Base-by-base conservation (phyloP, 306 rosid genomes). In the Oxytropis ochrocephala region DNA sequence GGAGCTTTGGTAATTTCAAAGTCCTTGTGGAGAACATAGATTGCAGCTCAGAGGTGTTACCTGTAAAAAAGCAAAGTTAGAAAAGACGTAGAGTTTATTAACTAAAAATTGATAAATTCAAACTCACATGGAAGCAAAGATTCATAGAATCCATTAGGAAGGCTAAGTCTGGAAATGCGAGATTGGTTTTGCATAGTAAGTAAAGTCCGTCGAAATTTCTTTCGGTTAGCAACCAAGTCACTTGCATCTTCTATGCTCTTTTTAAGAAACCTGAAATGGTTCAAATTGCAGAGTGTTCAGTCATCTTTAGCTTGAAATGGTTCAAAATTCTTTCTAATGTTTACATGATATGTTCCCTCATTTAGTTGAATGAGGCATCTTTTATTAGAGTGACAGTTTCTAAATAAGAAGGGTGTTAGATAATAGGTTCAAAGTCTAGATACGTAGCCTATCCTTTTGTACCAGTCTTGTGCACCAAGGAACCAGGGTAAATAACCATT, bases 71-170 rank as follows among this genome's bases (percentile, higher is more conserved):
- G 46, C 61, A 77, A 64, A 12, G 52, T 84, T 68, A 76, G 76
- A 19, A 72, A 29, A 59, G 74, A 72, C 68, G 54, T 41, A 27
- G 71, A 62, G 14, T 63, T 49, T 21, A 21, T 50, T 56, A 70
- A 69, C 51, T 6, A 49, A 58, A 48, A n/a, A 64, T 58, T 54
- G 52, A 69, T 17, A 65, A 71, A 49, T 33, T 51, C 13, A 79
- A 76, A 85, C 91, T 86, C 70, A 88, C 98, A 75, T 58, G 95
- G 83, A 73, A 86, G 13, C 63, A 79, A 58, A 35, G 97, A 83
- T 79, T 81, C 85, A 0, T 66, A 59, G 75, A 94, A 90, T 42
- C 74, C 78, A 52, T 51, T 43, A 63, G 78, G 77, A 69, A 84
- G 87, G 12, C 46, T 42, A 69, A 84, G 87, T 13, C 46, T 42